A percentile compares a stretch with the other conserved stretches of the same genome.
Conservation (phyloP, 805 yeast genomes). For the Komagataella ulmi region DNA sequence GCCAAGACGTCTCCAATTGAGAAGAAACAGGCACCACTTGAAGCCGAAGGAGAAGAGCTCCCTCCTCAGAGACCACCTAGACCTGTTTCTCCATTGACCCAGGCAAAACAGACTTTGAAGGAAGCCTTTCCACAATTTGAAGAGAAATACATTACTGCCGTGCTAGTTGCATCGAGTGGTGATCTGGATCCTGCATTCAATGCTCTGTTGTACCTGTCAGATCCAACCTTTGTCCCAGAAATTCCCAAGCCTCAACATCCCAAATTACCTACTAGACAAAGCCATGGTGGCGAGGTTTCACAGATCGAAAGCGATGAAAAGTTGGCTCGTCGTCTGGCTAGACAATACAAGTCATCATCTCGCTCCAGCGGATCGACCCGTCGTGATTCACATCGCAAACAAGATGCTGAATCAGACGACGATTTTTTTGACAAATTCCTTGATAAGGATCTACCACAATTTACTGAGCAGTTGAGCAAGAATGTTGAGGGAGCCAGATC, state of each 20-base stretch:
- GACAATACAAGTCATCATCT: conserved; percentile 31
- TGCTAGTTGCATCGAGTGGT: conserved; percentile 78
- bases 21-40: not conserved
- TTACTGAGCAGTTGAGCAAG: conserved; percentile 54
- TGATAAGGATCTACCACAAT: conserved; percentile 39
- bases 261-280: conserved; percentile 17
- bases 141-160: conserved; percentile 57
- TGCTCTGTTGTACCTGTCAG: conserved; percentile 70
- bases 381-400: conserved; percentile 6
- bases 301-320: conserved; percentile 64
- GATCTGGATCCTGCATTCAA: conserved; percentile 76
- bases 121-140: conserved; percentile 84
- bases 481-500: conserved; percentile 73
- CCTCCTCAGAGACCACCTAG: conserved; percentile 42
- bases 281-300: conserved; percentile 16
- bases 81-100: conserved; percentile 47
- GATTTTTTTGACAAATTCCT: conserved; percentile 46
- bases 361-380: conserved; percentile 11
- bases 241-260: conserved; percentile 26
- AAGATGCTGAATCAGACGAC: conserved; percentile 17
- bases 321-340: conserved; percentile 70
- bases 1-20: not conserved
- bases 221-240: conserved; percentile 49
- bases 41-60: not conserved
- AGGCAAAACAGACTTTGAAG: conserved; percentile 43